These are phyloP conservation scores for Fusarium chuoi DNA, from an alignment of 2,329 filamentous ascomycete species.

Conservation along the genomic window DNA sequence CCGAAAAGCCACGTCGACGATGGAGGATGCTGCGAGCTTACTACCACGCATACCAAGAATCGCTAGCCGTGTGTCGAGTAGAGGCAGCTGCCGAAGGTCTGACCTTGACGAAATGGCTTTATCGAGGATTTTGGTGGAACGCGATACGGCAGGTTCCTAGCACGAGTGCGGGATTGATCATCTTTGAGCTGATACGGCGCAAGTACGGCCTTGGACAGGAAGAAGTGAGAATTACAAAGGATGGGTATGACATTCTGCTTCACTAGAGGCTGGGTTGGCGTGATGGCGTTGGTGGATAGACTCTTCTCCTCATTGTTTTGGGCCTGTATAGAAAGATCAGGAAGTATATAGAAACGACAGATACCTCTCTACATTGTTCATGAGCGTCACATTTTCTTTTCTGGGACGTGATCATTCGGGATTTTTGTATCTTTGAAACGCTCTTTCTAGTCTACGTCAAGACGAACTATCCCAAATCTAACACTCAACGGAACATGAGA, in stretches of 20 bases:
- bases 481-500: background rate
- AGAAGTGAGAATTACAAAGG: slow-evolving; percentile 71
- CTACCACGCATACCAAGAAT: slow-evolving; percentile 76
- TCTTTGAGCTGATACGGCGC: slow-evolving; percentile 79
- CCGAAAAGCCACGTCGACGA: slow-evolving; percentile 48
- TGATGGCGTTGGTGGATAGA: slow-evolving; percentile 29
- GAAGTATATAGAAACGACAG: slow-evolving; percentile 2
- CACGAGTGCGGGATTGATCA: slow-evolving; percentile 80
- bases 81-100: slow-evolving; percentile 67
- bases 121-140: slow-evolving; percentile 76
- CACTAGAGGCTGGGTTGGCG: slow-evolving; percentile 30
- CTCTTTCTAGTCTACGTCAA: background rate
- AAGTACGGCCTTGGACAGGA: slow-evolving; percentile 75
- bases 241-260: slow-evolving; percentile 77
- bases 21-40: slow-evolving; percentile 72
- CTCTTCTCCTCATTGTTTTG: slow-evolving; percentile 28
- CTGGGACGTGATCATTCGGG: background rate
- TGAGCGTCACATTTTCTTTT: background rate
- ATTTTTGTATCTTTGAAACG: background rate
- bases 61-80: slow-evolving; percentile 67
- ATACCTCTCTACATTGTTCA: background rate
- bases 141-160: slow-evolving; percentile 80
- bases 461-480: too few species aligned
- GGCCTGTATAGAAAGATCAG: background rate
- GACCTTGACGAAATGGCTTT: slow-evolving; percentile 71